A percentile compares a stretch with the other conserved stretches of the same genome.
Conservation (phyloP, 768 basidiomycete genomes). For the Suillus hirtellus region DNA sequence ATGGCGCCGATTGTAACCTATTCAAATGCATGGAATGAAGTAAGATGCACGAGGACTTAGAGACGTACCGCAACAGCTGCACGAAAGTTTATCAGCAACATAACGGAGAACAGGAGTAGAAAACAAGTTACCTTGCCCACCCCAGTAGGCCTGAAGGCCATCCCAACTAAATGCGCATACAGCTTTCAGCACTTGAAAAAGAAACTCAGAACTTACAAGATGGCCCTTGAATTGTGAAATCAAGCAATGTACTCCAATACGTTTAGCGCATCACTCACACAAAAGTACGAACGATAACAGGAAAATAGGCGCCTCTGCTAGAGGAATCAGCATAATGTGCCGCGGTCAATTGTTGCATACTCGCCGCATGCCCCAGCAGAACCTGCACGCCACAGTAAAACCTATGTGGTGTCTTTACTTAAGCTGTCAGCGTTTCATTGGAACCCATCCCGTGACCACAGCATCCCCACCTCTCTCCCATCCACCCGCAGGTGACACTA, state of each 20-base stretch:
- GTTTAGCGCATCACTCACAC: neutral
- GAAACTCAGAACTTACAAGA: slow-evolving; percentile 1
- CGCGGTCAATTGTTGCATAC: neutral
- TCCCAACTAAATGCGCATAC: slow-evolving; percentile 16
- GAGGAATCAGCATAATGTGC: neutral
- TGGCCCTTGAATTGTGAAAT: neutral
- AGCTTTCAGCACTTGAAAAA: neutral
- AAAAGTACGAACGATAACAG: neutral
- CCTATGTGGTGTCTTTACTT: slow-evolving; percentile 19
- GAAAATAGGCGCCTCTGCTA: slow-evolving; percentile 3
- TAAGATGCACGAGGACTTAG: neutral
- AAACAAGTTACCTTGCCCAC: slow-evolving; percentile 19
- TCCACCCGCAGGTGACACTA: slow-evolving; percentile 24
- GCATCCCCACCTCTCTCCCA: slow-evolving; percentile 23
- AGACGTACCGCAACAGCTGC: neutral
- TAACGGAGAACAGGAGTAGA: neutral
- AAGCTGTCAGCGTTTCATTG: slow-evolving; percentile 6
- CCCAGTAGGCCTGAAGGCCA: slow-evolving; percentile 24
- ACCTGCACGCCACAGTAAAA: slow-evolving; percentile 21
- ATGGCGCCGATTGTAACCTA: slow-evolving; percentile 3
- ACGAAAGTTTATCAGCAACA: neutral
- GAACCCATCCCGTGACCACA: neutral
- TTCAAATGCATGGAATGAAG: neutral
- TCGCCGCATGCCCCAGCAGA: slow-evolving; percentile 22
- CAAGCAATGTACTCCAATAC: neutral